Base-by-base conservation (phyloP, 1,284 basidiomycete genomes). In the Ustilago loliicola region DNA sequence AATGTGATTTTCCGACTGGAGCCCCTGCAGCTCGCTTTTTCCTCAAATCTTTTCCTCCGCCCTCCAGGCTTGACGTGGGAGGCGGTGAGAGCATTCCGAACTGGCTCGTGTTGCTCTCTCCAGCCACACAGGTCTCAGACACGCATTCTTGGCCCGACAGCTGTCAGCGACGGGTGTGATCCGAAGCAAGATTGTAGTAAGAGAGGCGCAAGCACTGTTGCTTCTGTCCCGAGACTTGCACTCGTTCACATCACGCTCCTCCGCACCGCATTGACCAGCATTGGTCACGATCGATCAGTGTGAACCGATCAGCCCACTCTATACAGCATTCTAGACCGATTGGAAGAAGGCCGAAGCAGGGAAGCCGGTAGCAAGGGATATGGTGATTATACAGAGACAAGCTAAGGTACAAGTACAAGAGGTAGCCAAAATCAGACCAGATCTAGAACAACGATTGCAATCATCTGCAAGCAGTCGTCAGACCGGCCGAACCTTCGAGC, bases 21-120 rank as follows among this genome's bases (percentile, higher is more conserved):
- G 58, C 58, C 58, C 58, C 58, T 60, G 58, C 58, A 60, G 58
- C 58, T 51, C 21, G 23, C 27, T 30, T 29, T 53, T 34, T 34
- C 11, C 32, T 11, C 32, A 34, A 38, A 15, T 38, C 17, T 15
- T 15, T 3, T 15, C 36, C 36, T 38, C 36, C 36, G 13, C 36
- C 36, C 23, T 40, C 34, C 6, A 55, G 25, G 55, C 55, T 57
- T 57, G 55, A 40, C 55, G 21, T 42, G 17, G 19, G 34, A 42
- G 48, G 8, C n/a, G 10, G 40, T 56, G 61, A 27, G 60, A 19
- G 42, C 21, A 21, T 40, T 25, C 19, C 7, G 15, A 42, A 19
- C 21, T 47, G 45, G 8, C 21, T 47, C 17, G 8, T 38, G 9
- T 15, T 3, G 3, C 17, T 38, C 36, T 11, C 36, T 10, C 3